Evolutionary conservation across 768 basidiomycete genomes (phyloP), one percentile per base, ranked within the genome.

Genomic region (Auriculariales sp.): DNA sequence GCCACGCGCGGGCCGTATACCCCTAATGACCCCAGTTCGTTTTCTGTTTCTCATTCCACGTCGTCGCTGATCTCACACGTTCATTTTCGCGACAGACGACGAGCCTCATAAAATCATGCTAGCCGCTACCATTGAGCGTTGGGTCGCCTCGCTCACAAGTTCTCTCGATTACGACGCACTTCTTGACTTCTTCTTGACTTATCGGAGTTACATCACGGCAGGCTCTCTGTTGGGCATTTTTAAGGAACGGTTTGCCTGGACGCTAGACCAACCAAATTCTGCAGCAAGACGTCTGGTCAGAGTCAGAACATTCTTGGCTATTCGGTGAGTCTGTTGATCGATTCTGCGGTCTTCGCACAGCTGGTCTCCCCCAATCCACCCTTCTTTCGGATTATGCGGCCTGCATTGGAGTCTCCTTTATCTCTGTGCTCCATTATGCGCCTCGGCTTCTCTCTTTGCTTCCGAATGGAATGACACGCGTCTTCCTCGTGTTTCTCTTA

Each of bases 221-320:
- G 69, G 83, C 49, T 87, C 91, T 58, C 71, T 95, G 28, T 81
- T 83, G 46, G 79, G 86, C 55, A 68, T 94, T 29, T 71, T 95
- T 46, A 83, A 90, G 27, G 81, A 79, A 53, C 77, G 92, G 25
- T 94, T 94, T 62, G 84, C 89, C 59, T 94, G 91, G 92, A 80
- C 89, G 1, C 65, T 91, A 42, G 72, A 75, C 51, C 66, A 68
- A 28, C 61, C 71, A 0, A 58, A 63, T 3, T 72, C 73, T 15
- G 52, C 58, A 27, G 75, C 81, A 29, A 72, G 81, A 49, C 73
- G 81, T 47, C 80, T 92, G 49, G 88, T 91, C 24, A 76, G 88
- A 35, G 86, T 91, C 7, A 71, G 92, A 59, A 93, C 91, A 10
- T 92, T 90, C 60, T 84, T 89, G 28, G 88, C 89, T 4, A 78